Conservation (phyloP, 176 grass and related monocot species). For the Zizania latifolia region DNA sequence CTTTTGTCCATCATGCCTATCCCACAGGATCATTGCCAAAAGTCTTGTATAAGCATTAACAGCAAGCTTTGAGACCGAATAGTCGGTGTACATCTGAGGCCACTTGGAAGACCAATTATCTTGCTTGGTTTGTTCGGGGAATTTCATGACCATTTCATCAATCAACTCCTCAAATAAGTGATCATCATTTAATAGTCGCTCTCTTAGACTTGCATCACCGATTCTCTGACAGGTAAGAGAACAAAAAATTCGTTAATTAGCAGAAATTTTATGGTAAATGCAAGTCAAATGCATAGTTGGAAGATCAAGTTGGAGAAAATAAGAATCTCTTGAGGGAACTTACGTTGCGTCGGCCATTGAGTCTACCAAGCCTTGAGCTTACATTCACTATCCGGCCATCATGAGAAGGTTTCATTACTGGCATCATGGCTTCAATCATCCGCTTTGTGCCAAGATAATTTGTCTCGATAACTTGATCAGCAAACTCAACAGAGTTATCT, state of each 20-base stretch:
- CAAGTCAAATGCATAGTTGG: background rate
- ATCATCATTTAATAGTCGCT: conserved; percentile 47
- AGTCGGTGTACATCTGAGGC: conserved; percentile 84
- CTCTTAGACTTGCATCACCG: conserved; percentile 48
- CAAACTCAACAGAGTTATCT: conserved; percentile 76
- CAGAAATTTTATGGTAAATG: background rate
- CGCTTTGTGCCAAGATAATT: conserved; percentile 76
- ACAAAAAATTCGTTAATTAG: background rate
- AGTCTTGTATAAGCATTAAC: conserved; percentile 76
- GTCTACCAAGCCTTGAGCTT: conserved; percentile 83
- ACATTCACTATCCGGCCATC: conserved; percentile 74
- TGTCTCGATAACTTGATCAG: conserved; percentile 67
- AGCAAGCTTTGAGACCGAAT: conserved; percentile 83
- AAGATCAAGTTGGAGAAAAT: background rate
- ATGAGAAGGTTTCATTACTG: conserved; percentile 60
- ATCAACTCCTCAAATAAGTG: conserved; percentile 67
- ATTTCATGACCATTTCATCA: conserved; percentile 58
- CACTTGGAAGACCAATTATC: conserved; percentile 57
- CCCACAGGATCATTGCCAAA: conserved; percentile 34
- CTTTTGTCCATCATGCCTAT: conserved; percentile 45
- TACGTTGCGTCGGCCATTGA: conserved; percentile 73
- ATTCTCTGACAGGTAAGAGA: conserved; percentile 51
- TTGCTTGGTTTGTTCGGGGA: conserved; percentile 65
- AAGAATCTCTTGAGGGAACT: background rate
- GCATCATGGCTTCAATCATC: conserved; percentile 64